phyloP scores from a whole-genome alignment of 352 stramenopile species.

The Pythium volutum region DNA sequence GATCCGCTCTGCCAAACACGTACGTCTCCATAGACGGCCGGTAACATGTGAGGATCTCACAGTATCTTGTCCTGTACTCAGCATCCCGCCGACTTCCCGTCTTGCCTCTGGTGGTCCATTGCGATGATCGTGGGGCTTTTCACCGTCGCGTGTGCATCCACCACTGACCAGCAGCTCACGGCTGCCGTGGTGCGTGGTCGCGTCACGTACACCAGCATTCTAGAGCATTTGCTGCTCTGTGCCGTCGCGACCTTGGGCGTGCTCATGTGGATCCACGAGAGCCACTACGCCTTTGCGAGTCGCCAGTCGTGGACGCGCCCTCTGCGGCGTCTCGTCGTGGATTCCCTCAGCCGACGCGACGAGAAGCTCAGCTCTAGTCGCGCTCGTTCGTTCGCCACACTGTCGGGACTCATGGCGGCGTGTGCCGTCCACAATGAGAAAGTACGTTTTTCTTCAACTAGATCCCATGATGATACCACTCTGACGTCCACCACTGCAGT shows the following conservation, averaged over 20 bases:
- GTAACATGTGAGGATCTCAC: too few relatives aligned
- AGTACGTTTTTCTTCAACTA: constrained; percentile 13
- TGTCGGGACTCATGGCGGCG: constrained; percentile 27
- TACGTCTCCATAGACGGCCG: not conserved
- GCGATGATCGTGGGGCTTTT: constrained; percentile 13
- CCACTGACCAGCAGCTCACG: constrained; percentile 11
- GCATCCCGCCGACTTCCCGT: not conserved
- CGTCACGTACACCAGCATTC: constrained; percentile 7
- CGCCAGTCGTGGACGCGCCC: not conserved
- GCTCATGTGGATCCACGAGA: constrained; percentile 20
- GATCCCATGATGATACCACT: not conserved
- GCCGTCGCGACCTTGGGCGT: constrained; percentile 17
- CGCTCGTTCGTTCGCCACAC: constrained; percentile 25
- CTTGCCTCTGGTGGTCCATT: not conserved
- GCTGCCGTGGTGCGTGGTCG: constrained; percentile 1
- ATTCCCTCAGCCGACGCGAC: not conserved
- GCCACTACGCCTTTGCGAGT: constrained; percentile 8
- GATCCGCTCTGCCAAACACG: not conserved
- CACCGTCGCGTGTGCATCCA: not conserved
- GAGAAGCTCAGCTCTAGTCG: constrained; percentile 3
- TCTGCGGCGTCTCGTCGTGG: not conserved
- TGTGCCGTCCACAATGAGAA: constrained; percentile 35
- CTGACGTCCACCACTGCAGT: not conserved
- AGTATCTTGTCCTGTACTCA: not conserved
- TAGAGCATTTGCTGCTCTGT: constrained; percentile 24